Percentiles rank a stretch among this genome's conserved stretches.
Conservation (phyloP, 2,329 filamentous ascomycete genomes). For the Colletotrichum musae region DNA sequence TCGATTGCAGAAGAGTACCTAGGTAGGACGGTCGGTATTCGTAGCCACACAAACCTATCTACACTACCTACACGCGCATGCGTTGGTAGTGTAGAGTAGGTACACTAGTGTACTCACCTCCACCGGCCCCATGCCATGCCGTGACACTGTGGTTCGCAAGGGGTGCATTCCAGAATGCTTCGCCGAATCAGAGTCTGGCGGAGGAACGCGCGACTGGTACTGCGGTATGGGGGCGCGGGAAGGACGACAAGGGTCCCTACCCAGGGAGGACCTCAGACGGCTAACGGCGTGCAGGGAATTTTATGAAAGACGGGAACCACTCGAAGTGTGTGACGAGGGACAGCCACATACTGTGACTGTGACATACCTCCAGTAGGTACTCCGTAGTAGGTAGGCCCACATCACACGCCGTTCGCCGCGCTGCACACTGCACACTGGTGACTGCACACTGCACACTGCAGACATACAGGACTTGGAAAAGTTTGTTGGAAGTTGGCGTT, state of each 20-base stretch:
- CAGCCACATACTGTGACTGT: too few relatives aligned
- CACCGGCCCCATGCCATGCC: constrained; percentile 8
- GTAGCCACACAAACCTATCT: too few relatives aligned
- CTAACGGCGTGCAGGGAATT: constrained; percentile 17
- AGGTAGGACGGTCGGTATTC: too few relatives aligned
- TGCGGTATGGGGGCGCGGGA: constrained; percentile 29
- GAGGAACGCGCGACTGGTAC: constrained; percentile 28
- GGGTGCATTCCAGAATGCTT: constrained; percentile 25
- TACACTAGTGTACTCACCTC: not conserved
- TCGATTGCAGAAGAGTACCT: too few relatives aligned
- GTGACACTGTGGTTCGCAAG: constrained; percentile 19
- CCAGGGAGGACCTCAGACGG: constrained; percentile 12
- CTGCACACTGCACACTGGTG: too few relatives aligned
- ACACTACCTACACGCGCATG: too few relatives aligned
- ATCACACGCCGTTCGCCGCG: too few relatives aligned
- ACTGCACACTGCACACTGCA: too few relatives aligned
- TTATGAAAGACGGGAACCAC: not conserved
- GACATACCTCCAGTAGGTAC: too few relatives aligned
- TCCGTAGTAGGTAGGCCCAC: not conserved
- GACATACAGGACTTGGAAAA: too few relatives aligned
- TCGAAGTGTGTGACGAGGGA: not conserved
- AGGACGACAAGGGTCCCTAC: constrained; percentile 15
- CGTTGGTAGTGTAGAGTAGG: too few relatives aligned
- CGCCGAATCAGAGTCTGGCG: constrained; percentile 29
- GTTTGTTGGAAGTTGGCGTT: too few relatives aligned